Base-by-base conservation (phyloP, 495 filamentous ascomycete genomes). In the Sporormia fimetaria region DNA sequence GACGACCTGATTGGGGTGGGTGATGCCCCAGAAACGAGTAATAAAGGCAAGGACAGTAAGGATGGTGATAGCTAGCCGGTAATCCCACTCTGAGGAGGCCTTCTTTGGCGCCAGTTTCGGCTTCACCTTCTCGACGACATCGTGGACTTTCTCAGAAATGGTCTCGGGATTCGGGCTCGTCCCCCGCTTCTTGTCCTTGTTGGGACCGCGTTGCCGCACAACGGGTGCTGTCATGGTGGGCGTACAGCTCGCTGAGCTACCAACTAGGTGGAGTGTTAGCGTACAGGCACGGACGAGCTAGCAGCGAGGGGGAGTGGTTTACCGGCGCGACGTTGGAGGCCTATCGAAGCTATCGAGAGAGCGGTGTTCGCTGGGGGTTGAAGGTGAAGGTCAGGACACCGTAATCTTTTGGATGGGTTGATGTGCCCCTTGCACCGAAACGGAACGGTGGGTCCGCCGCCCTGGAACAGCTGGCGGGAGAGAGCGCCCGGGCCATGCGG, bases 11-110 rank as follows among this genome's bases (percentile, higher is more conserved):
- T 90, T 80, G 8, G 90, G 90, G 63, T 94, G 86, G 43, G 71
- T 80, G 58, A 99, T 93, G 40, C 83, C 87, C 71, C 80, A 96
- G 66, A 96, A 99, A 47, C 90, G 70, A 20, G 90, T 95, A 38
- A 83, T 58, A 58, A 96, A 96, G 33, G 87, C 88, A 51, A 92
- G 56, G 28, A 72, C 54, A 5, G 88, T 96, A 55, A 96, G 75
- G 50, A 94, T 58, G 25, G 62, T 57, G 40, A 94, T 68, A 44
- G 75, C 83, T 52, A 92, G 64, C 70, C 83, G 80, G 70, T 94
- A 93, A 57, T 87, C 83, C 69, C 76, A 80, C 63, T 93, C 81
- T 18, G 70, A 74, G 37, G 42, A 49, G 10, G 48, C 42, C 2
- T 48, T 46, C 20, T 39, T 24, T n/a, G 47, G 37, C 22, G 41